Conservation (phyloP, 2,329 filamentous ascomycete genomes). For the Helminthosporium solani region DNA sequence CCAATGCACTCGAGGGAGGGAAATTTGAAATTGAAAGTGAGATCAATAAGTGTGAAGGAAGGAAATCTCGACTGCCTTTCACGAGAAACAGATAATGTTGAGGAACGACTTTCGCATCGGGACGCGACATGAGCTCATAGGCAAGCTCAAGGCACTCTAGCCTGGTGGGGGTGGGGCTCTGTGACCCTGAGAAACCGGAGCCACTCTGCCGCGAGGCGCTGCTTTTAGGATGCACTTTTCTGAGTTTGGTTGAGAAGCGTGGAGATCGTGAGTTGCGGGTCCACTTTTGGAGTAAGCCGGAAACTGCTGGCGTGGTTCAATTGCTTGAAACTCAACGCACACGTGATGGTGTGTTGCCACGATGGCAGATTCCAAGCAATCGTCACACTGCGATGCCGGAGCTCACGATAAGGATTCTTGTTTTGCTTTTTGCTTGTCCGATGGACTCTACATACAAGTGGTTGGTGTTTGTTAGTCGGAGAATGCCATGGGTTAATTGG, state of each 20-base stretch:
- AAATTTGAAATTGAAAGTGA: too few species aligned
- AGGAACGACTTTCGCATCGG: slow-evolving; percentile 28
- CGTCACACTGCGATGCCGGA: background rate
- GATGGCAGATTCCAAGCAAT: slow-evolving; percentile 6
- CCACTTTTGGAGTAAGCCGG: slow-evolving; percentile 31
- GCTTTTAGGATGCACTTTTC: background rate
- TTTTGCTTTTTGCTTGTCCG: background rate
- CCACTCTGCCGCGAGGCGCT: background rate
- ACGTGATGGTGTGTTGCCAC: slow-evolving; percentile 19
- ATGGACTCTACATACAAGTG: too few species aligned
- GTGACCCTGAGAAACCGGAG: slow-evolving; percentile 1
- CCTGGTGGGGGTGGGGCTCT: slow-evolving; percentile 36
- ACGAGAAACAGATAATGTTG: slow-evolving; percentile 30
- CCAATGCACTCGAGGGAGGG: too few species aligned
- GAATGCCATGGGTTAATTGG: background rate
- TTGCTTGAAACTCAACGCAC: slow-evolving; percentile 1
- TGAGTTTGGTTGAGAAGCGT: slow-evolving; percentile 10
- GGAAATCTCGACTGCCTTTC: background rate
- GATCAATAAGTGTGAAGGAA: background rate
- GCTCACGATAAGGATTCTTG: background rate
- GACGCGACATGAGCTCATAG: slow-evolving; percentile 42
- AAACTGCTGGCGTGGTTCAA: slow-evolving; percentile 18
- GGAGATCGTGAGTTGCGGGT: slow-evolving; percentile 34
- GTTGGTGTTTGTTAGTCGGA: background rate
- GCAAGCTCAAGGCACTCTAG: slow-evolving; percentile 27